These are phyloP conservation scores for Globisporangium splendens DNA, from an alignment of 352 stramenopile genomes.

Conservation along the genomic window DNA sequence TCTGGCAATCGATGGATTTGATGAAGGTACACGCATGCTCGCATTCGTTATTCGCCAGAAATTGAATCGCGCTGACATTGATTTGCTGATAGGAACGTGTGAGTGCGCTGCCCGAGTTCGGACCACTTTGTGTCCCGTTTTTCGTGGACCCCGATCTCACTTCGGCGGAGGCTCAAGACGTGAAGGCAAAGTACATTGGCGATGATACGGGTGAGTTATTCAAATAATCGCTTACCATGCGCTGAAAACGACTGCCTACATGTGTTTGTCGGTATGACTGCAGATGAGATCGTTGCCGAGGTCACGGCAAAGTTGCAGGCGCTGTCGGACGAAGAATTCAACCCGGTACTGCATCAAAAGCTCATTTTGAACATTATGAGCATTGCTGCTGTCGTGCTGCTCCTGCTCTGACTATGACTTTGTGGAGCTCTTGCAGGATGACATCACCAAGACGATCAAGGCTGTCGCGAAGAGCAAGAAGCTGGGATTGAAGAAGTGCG, in stretches of 20 bases:
- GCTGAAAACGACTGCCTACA: background rate
- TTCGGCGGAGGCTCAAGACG: conserved; percentile 42
- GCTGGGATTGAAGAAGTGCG: conserved; percentile 78
- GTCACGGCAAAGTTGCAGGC: conserved; percentile 38
- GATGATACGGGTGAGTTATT: conserved; percentile 41
- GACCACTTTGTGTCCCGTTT: conserved; percentile 70
- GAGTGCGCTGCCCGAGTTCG: conserved; percentile 75
- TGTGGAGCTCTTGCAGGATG: conserved; percentile 33
- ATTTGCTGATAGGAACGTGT: conserved; percentile 55
- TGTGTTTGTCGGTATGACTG: background rate
- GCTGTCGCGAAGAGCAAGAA: conserved; percentile 69
- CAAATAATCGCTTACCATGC: background rate
- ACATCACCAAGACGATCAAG: conserved; percentile 80
- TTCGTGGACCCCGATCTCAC: conserved; percentile 57
- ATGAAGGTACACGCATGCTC: conserved; percentile 58
- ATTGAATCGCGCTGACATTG: conserved; percentile 1
- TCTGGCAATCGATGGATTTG: conserved; percentile 70
- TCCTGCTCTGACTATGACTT: background rate
- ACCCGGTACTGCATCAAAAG: conserved; percentile 29
- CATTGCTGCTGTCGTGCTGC: background rate
- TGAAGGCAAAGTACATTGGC: conserved; percentile 77
- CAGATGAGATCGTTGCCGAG: conserved; percentile 51
- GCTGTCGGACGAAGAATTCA: conserved; percentile 67
- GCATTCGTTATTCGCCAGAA: background rate
- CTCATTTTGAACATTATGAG: background rate